Percentiles rank a stretch among this genome's conserved stretches.
Conservation (phyloP, 768 basidiomycete genomes). For the Rhodotorula paludigena region DNA sequence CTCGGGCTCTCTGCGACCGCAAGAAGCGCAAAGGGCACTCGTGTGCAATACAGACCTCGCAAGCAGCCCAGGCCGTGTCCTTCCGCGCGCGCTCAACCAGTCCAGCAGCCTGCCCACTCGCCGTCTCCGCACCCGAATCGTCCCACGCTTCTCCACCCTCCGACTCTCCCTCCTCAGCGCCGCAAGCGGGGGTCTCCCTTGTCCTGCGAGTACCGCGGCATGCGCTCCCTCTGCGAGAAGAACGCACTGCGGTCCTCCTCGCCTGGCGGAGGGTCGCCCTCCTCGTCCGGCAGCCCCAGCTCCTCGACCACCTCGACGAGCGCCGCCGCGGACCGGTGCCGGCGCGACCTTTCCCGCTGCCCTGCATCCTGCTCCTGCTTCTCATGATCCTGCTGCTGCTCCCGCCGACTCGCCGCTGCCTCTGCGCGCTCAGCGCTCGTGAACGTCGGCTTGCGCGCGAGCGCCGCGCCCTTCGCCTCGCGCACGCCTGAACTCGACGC, state of each 20-base stretch:
- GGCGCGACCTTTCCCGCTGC: too few relatives aligned
- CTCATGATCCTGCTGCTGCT: neutral
- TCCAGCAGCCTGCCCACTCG: too few relatives aligned
- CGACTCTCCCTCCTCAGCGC: too few relatives aligned
- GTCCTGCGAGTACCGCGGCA: conserved; percentile 4
- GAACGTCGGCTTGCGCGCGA: conserved; percentile 16
- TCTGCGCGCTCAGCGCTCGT: neutral
- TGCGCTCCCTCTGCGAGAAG: neutral
- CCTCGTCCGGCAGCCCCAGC: neutral
- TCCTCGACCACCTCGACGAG: neutral
- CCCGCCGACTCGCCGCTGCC: neutral
- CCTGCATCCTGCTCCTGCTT: neutral
- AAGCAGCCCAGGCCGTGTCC: too few relatives aligned
- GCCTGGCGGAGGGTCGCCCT: neutral
- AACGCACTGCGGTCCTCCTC: conserved; percentile 24
- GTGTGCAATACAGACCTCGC: too few relatives aligned
- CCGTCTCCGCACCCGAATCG: too few relatives aligned
- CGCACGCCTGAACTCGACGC: too few relatives aligned
- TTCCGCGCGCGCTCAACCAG: too few relatives aligned
- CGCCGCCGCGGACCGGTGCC: neutral
- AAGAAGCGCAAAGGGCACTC: too few relatives aligned
- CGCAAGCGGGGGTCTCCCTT: too few relatives aligned
- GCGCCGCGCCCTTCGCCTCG: neutral
- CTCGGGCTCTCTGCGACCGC: too few relatives aligned
- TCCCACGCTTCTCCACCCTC: too few relatives aligned